phyloP scores from a whole-genome alignment of 1,284 basidiomycete species.

The Ganoderma sinense region DNA sequence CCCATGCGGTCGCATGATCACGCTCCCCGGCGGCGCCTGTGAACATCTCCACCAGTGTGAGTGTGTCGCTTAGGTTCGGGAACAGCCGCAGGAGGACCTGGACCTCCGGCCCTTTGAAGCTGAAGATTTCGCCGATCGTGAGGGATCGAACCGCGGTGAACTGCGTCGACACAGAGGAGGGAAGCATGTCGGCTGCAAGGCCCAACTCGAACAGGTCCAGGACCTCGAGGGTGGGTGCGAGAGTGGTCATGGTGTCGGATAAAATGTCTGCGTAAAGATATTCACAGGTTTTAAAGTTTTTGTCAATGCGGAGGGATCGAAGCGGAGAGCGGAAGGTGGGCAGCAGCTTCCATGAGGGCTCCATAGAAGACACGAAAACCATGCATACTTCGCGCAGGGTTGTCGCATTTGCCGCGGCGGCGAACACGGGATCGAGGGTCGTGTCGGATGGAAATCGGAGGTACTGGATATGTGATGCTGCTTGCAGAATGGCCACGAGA shows the following conservation, averaged over 20 bases:
- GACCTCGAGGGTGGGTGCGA: neutral
- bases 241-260: neutral
- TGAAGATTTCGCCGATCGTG: neutral
- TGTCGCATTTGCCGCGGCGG: neutral
- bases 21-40: neutral
- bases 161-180: neutral
- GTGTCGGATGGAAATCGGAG: neutral
- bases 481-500: neutral
- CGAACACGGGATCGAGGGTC: neutral
- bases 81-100: neutral
- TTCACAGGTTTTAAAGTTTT: too few species aligned
- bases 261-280: neutral
- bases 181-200: neutral
- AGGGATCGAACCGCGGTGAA: neutral
- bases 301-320: neutral
- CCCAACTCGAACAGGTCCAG: neutral
- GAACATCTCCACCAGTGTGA: neutral
- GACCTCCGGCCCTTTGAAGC: neutral
- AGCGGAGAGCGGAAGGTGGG: neutral
- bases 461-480: neutral
- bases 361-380: neutral
- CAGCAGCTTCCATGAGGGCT: neutral
- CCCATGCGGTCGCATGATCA: neutral
- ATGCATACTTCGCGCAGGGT: neutral
- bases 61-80: neutral